Evolutionary conservation across 192 early-diverging fungal genomes (phyloP).

Genomic region (Linnemannia elongata): DNA sequence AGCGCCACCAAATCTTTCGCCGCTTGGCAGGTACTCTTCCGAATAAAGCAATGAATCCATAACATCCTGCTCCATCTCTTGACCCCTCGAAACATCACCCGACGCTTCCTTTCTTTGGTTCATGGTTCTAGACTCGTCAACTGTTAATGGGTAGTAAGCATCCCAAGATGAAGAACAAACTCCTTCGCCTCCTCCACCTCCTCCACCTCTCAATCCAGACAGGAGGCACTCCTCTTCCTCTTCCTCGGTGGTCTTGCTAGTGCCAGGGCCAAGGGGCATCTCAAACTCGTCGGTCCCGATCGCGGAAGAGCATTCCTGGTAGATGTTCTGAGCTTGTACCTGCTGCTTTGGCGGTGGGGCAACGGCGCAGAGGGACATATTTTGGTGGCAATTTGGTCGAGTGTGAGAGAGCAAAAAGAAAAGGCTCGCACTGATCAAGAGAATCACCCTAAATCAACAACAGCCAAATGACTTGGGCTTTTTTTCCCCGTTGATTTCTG

Average conservation of each 20-base stretch:
- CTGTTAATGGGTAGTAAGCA: not conserved
- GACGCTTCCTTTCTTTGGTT: not conserved
- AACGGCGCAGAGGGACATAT: not conserved
- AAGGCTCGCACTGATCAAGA: no score
- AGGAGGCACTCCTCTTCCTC: not conserved
- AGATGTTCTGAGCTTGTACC: not conserved
- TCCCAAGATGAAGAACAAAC: not conserved
- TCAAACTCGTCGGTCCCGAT: not conserved
- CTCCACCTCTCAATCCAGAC: not conserved
- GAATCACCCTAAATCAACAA: no score
- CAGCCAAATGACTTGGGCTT: no score
- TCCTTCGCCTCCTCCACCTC: not conserved
- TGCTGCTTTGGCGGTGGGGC: not conserved
- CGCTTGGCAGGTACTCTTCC: not conserved
- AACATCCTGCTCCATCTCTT: not conserved
- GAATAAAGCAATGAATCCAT: not conserved
- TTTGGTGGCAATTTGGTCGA: not conserved
- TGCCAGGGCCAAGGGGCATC: no score
- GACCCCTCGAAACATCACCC: not conserved
- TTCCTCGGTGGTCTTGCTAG: not conserved
- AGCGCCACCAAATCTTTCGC: not conserved
- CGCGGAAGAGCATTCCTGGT: not conserved
- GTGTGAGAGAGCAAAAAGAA: not conserved
- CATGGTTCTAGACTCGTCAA: not conserved
- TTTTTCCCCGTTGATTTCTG: no score